Conservation (phyloP, 495 filamentous ascomycete genomes). For the Halenospora varia region DNA sequence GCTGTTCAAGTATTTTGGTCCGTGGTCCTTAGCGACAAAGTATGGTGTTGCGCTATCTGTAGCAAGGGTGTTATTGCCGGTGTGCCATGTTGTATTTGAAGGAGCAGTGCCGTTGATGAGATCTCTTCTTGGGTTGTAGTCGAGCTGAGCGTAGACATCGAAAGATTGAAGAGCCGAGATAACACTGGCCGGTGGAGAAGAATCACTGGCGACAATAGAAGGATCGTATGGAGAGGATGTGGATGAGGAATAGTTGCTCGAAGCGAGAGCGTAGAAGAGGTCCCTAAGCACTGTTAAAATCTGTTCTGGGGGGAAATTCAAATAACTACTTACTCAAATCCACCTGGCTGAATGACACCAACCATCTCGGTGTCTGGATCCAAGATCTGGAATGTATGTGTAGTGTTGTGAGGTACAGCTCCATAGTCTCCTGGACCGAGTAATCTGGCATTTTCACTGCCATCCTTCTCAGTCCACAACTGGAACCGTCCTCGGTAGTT, state of each 20-base stretch:
- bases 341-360: conserved; percentile 39
- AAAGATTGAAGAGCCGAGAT: conserved; percentile 28
- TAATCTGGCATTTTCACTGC: conserved; percentile 32
- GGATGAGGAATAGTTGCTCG: background rate
- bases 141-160: conserved; percentile 39
- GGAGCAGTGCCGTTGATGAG: conserved; percentile 33
- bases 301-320: background rate
- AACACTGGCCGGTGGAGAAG: background rate
- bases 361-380: conserved; percentile 43
- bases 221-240: conserved; percentile 13
- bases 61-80: conserved; percentile 27
- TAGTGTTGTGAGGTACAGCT: conserved; percentile 36
- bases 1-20: conserved; percentile 37
- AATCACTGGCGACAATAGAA: background rate
- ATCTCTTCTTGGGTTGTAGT: conserved; percentile 34
- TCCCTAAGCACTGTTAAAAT: conserved; percentile 20
- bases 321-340: conserved; percentile 36
- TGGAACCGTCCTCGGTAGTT: conserved; percentile 39
- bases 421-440: conserved; percentile 39
- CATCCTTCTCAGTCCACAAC: conserved; percentile 38
- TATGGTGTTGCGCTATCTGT: conserved; percentile 28
- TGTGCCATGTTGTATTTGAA: conserved; percentile 27
- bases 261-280: conserved; percentile 33
- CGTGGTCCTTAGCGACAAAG: conserved; percentile 39
- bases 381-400: conserved; percentile 41